Evolutionary conservation across 495 filamentous ascomycete genomes (phyloP).

Genomic region (Neurospora terricola): DNA sequence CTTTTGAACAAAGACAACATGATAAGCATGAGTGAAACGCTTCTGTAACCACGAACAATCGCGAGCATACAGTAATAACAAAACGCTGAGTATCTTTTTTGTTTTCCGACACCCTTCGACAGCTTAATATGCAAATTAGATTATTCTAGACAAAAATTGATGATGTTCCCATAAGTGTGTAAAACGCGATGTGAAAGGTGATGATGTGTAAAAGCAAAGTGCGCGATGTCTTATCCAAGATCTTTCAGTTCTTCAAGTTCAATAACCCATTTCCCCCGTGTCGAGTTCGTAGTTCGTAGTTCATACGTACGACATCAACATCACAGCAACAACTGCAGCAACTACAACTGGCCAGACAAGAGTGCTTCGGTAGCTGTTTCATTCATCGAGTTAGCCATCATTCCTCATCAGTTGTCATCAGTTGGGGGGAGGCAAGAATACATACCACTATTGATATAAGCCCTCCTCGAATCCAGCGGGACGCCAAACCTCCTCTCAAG

Average conservation of each 20-base stretch:
- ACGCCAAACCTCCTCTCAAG: constrained; percentile 83
- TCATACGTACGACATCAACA: background rate
- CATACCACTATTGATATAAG: constrained; percentile 91
- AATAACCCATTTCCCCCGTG: background rate
- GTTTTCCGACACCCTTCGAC: background rate
- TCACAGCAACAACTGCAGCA: background rate
- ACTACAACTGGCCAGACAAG: constrained; percentile 35
- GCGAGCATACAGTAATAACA: no score
- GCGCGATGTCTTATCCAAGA: no score
- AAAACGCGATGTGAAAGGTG: no score
- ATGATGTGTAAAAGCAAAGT: no score
- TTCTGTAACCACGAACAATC: no score
- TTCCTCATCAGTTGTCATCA: background rate
- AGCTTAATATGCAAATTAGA: background rate
- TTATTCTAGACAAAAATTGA: background rate
- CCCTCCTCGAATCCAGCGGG: constrained; percentile 65
- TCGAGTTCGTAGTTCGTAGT: background rate
- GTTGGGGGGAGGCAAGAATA: constrained; percentile 1
- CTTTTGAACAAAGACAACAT: no score
- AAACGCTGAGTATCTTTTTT: background rate
- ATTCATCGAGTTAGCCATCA: background rate
- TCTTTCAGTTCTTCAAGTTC: no score
- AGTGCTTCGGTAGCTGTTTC: constrained; percentile 38
- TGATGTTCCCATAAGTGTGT: background rate
- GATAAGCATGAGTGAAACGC: no score